Conservation (phyloP, 2,329 filamentous ascomycete species). For the Fusarium anthophilum region DNA sequence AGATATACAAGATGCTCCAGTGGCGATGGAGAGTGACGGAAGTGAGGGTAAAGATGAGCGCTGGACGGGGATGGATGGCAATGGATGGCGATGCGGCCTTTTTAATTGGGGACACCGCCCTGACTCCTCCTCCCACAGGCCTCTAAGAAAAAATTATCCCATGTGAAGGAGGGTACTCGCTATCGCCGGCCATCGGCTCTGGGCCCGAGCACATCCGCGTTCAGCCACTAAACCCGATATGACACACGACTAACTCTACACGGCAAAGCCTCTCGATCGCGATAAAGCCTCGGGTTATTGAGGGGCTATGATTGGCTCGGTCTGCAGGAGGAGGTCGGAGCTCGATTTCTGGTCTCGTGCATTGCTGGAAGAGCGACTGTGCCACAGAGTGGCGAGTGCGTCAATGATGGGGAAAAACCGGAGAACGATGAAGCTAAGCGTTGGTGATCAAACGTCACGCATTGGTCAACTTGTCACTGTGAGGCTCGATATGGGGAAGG, state of each 20-base stretch:
- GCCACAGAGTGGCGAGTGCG: constrained; percentile 45
- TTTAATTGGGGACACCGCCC: constrained; percentile 28
- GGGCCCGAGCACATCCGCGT: constrained; percentile 33
- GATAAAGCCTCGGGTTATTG: constrained; percentile 45
- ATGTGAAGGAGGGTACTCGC: constrained; percentile 42
- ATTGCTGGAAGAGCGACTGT: constrained; percentile 5
- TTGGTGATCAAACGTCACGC: constrained; percentile 28
- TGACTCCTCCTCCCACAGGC: constrained; percentile 6
- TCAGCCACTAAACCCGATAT: constrained; percentile 17
- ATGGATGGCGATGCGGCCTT: constrained; percentile 38
- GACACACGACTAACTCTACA: neutral
- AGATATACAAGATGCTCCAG: constrained; percentile 23
- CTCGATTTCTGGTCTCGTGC: constrained; percentile 26
- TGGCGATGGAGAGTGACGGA: constrained; percentile 28
- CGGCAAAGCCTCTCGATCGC: constrained; percentile 30
- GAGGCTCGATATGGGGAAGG: constrained; percentile 31
- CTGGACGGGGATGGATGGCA: neutral
- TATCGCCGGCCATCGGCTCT: constrained; percentile 43
- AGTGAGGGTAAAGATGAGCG: constrained; percentile 31
- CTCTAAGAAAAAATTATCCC: constrained; percentile 38
- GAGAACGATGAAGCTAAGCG: constrained; percentile 26
- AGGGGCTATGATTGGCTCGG: constrained; percentile 39
- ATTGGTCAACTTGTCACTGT: constrained; percentile 23
- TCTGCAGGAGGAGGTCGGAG: constrained; percentile 33
- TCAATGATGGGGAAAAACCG: constrained; percentile 33